phyloP scores from a whole-genome alignment of 1,284 basidiomycete genomes.

The Meripilus lineatus region DNA sequence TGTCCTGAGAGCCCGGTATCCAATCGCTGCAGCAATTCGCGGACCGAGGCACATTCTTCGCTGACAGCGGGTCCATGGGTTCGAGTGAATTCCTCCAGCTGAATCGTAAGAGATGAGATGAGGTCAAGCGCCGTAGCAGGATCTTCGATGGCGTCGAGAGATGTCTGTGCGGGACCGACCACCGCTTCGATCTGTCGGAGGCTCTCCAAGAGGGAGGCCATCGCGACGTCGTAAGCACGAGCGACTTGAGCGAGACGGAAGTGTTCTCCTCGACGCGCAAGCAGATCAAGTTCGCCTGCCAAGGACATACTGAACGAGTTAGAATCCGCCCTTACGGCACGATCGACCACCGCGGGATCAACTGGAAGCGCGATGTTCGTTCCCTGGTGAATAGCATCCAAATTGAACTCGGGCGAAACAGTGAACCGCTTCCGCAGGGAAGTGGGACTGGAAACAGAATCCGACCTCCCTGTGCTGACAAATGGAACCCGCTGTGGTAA shows the following conservation, averaged over 20 bases:
- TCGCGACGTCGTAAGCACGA: conserved; percentile 44
- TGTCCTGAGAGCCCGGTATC: conserved; percentile 36
- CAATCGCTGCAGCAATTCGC: conserved; percentile 47
- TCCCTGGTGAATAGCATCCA: conserved; percentile 29
- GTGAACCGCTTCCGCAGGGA: conserved; percentile 30
- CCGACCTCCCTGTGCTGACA: conserved; percentile 31
- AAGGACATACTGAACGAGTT: conserved; percentile 66
- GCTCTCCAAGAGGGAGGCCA: conserved; percentile 31
- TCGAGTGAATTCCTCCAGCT: conserved; percentile 33
- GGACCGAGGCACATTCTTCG: conserved; percentile 46
- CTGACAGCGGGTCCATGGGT: conserved; percentile 35
- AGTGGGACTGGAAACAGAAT: conserved; percentile 6
- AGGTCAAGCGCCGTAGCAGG: conserved; percentile 27
- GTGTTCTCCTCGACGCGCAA: conserved; percentile 44
- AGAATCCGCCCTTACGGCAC: conserved; percentile 61
- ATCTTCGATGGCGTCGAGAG: conserved; percentile 25
- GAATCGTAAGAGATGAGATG: conserved; percentile 25
- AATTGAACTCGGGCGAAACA: conserved; percentile 27
- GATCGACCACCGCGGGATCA: conserved; percentile 59
- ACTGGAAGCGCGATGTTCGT: conserved; percentile 44
- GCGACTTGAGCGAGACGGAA: conserved; percentile 50
- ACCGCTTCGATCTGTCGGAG: conserved; percentile 37
- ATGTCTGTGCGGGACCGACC: conserved; percentile 30
- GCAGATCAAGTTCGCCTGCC: conserved; percentile 45
- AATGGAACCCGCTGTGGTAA: conserved; percentile 50